A percentile compares a stretch with the other conserved stretches of the same genome.
Evolutionary conservation across 2,329 filamentous ascomycete genomes (phyloP).

Genomic region (Emericellopsis cladophorae): DNA sequence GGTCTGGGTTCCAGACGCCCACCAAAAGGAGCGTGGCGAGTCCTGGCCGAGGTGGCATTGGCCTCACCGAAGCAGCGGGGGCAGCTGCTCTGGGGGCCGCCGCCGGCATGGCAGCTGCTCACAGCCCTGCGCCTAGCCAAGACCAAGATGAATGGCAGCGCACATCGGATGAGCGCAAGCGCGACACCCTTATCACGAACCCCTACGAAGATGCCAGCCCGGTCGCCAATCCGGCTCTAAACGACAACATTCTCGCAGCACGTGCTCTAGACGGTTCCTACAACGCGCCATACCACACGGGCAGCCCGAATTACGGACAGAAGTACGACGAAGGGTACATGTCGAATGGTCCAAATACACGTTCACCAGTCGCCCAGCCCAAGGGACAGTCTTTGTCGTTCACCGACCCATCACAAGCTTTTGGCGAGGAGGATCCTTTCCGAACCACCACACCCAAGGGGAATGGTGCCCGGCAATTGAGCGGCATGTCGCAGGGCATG

Average conservation of each 20-base stretch:
- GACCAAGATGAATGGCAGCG: slow-evolving; percentile 53
- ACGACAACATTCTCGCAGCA: slow-evolving; percentile 32
- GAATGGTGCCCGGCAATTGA: slow-evolving; percentile 47
- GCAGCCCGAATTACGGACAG: slow-evolving; percentile 44
- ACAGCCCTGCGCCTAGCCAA: slow-evolving; percentile 41
- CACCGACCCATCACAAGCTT: slow-evolving; percentile 36
- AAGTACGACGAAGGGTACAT: slow-evolving; percentile 84
- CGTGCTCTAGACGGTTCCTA: slow-evolving; percentile 25
- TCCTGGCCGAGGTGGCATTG: slow-evolving; percentile 17
- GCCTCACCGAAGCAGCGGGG: slow-evolving; percentile 37
- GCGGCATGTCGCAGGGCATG: slow-evolving; percentile 87
- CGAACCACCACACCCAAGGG: slow-evolving; percentile 32
- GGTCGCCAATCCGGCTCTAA: slow-evolving; percentile 40
- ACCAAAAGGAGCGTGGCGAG: slow-evolving; percentile 20
- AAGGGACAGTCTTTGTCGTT: slow-evolving; percentile 45
- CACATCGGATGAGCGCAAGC: slow-evolving; percentile 49
- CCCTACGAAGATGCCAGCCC: slow-evolving; percentile 55
- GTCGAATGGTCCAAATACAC: slow-evolving; percentile 51
- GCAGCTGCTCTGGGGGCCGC: slow-evolving; percentile 40
- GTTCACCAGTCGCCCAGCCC: slow-evolving; percentile 33
- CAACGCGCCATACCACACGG: slow-evolving; percentile 32
- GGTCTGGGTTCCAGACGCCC: slow-evolving; percentile 8
- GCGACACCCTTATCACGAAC: slow-evolving; percentile 54
- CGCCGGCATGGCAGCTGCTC: slow-evolving; percentile 28
- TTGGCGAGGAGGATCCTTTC: slow-evolving; percentile 50